Evolutionary conservation across 2,329 filamentous ascomycete species (phyloP), one percentile per base, ranked within the genome.

Genomic region (Plenodomus lindquistii): DNA sequence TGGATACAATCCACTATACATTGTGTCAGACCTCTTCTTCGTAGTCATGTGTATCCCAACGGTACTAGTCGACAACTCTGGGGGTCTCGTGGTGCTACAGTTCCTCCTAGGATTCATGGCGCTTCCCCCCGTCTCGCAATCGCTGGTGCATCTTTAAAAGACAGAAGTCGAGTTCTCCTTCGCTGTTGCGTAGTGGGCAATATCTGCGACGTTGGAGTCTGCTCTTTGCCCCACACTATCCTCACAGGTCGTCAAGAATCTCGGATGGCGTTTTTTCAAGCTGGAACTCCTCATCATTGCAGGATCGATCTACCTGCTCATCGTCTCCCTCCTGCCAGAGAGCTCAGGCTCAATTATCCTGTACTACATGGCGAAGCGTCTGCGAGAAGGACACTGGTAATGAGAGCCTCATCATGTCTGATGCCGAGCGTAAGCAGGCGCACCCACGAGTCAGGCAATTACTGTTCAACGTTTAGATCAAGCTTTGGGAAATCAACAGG

Each of bases 401-500:
- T 55, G 50, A 73, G 2, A 80, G 80, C 50, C 85, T 88, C 63
- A 86, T 88, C 63, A 86, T 90, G 42, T 92, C 89, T 0, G 88
- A 93, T 66, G 81, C 86, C 60, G 91, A 95, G 48, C 81, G 93
- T 36, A 88, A 94, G 65, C 73, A 82, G 19, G 56, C 66, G 2
- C 64, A 70, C 16, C 35, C 70, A 20, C 45, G 64, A 20, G 52
- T 66, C 3, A 62, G 63, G n/a, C 66, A 72, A 17, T 59, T 78
- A 38, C 72, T 79, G 52, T 63, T 70, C 18, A 44, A 83, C 85
- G 2, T 83, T 85, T 13, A 71, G 89, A 47, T 73, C 74, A 18
- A 86, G 91, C 91, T 90, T 1, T 89, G 95, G 76, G 88, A 93
- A 75, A 84, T 96, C 6, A 83, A 95, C 31, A 90, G 91, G 65